These are phyloP conservation scores for Fusarium dimerum DNA, from an alignment of 2,329 filamentous ascomycete species.

Conservation along the genomic window DNA sequence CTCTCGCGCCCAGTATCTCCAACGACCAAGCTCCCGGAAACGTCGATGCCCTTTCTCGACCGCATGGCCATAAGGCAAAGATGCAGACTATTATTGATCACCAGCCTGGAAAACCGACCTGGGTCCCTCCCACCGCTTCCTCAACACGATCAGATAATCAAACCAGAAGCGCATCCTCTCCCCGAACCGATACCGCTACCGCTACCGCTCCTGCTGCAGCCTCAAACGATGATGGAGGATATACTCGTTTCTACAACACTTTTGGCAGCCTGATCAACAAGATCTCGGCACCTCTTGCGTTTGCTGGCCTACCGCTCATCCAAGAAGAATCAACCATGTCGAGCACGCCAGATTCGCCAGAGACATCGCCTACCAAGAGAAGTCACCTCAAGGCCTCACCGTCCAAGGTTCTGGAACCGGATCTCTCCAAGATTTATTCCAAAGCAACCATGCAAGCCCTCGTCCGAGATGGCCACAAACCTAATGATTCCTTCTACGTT, in stretches of 20 bases:
- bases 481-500: slow-evolving; percentile 85
- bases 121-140: slow-evolving; percentile 46
- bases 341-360: slow-evolving; percentile 37
- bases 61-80: slow-evolving; percentile 50
- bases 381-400: slow-evolving; percentile 38
- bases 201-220: slow-evolving; percentile 12
- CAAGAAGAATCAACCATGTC: slow-evolving; percentile 45
- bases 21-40: slow-evolving; percentile 73
- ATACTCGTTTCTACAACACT: slow-evolving; percentile 87
- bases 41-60: slow-evolving; percentile 58
- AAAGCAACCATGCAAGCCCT: slow-evolving; percentile 81
- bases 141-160: slow-evolving; percentile 26
- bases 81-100: slow-evolving; percentile 60
- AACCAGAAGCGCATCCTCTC: slow-evolving; percentile 26
- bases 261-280: slow-evolving; percentile 88
- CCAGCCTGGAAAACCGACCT: slow-evolving; percentile 52
- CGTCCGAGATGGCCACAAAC: slow-evolving; percentile 64
- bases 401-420: slow-evolving; percentile 49
- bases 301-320: slow-evolving; percentile 83
- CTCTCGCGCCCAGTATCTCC: slow-evolving; percentile 71
- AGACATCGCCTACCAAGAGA: slow-evolving; percentile 40
- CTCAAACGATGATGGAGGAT: slow-evolving; percentile 67
- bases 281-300: slow-evolving; percentile 86
- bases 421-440: slow-evolving; percentile 82
- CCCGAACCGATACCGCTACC: slow-evolving; percentile 27